A percentile compares a stretch with the other conserved stretches of the same genome.
Evolutionary conservation across 2,329 filamentous ascomycete genomes (phyloP).

Genomic region (Monilinia aucupariae): DNA sequence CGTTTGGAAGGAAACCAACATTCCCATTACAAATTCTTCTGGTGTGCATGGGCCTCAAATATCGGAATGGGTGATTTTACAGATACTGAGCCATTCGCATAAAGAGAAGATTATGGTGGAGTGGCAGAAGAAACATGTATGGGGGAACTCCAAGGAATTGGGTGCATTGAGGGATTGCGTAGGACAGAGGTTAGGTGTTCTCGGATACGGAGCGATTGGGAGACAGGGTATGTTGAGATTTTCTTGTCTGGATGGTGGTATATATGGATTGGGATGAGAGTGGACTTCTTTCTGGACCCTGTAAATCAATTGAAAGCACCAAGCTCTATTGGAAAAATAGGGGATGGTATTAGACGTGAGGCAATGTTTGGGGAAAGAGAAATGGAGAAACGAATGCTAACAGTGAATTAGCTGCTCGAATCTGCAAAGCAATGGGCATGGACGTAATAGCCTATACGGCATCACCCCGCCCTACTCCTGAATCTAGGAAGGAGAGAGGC

Average conservation of each 20-base stretch:
- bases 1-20: constrained; percentile 35
- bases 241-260: background rate
- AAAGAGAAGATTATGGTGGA: constrained; percentile 50
- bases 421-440: constrained; percentile 54
- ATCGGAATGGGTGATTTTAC: constrained; percentile 61
- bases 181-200: constrained; percentile 50
- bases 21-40: constrained; percentile 36
- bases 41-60: constrained; percentile 50
- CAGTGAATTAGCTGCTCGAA: constrained; percentile 38
- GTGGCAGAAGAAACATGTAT: constrained; percentile 50
- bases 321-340: background rate
- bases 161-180: constrained; percentile 47
- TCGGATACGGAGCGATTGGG: constrained; percentile 39
- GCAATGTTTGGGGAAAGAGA: background rate
- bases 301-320: background rate
- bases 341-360: background rate
- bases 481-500: constrained; percentile 50
- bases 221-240: constrained; percentile 37
- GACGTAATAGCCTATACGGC: constrained; percentile 62
- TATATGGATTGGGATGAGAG: background rate
- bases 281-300: background rate
- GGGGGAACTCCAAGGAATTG: constrained; percentile 40
- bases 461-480: constrained; percentile 50
- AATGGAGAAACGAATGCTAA: background rate
- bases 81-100: constrained; percentile 52